Evolutionary conservation across 257 asterid genomes (phyloP), one percentile per base, ranked within the genome.

Genomic region (Ajuga chamaepitys): DNA sequence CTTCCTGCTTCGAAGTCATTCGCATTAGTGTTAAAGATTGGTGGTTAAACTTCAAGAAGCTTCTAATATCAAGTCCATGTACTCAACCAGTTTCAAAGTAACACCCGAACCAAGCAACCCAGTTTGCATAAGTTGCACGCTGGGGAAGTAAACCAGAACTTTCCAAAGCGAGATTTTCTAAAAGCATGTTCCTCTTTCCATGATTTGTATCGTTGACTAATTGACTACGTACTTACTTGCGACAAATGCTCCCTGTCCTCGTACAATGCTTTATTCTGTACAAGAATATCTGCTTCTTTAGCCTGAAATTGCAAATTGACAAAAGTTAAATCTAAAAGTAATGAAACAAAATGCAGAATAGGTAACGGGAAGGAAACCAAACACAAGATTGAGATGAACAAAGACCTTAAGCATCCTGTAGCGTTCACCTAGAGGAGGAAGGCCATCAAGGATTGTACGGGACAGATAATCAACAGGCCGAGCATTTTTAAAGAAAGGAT

Each of bases 351-450:
- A 30, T 62, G 64, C 63, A 51, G 45, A 37, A 56, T 68, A 50
- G 40, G 65, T 13, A 60, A 66, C 35, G 59, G 7, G 41, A 64
- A 65, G 37, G 54, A 42, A 62, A 68, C 73, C 61, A 77, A 72
- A 30, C 67, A 73, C 44, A 30, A 41, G 59, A 59, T 42, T 40
- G 70, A 79, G 87, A 78, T 73, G 66, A 81, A 88, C 75, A 74
- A 68, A 75, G 85, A 93, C 99, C 99, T 94, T 94, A 78, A 94
- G 95, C 76, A 67, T 84, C 93, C 95, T 88, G 85, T 85, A 94
- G 76, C 96, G 95, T 76, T 90, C 99, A 78, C 95, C 98, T 75
- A 94, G 77, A 74, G 96, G 95, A 26, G 95, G 70, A 67, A 90
- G 78, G 61, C 88, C 91, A 32, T 90, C 84, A 61, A 91, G 81